phyloP scores from a whole-genome alignment of 2,329 filamentous ascomycete genomes.

The Fusarium sp. region DNA sequence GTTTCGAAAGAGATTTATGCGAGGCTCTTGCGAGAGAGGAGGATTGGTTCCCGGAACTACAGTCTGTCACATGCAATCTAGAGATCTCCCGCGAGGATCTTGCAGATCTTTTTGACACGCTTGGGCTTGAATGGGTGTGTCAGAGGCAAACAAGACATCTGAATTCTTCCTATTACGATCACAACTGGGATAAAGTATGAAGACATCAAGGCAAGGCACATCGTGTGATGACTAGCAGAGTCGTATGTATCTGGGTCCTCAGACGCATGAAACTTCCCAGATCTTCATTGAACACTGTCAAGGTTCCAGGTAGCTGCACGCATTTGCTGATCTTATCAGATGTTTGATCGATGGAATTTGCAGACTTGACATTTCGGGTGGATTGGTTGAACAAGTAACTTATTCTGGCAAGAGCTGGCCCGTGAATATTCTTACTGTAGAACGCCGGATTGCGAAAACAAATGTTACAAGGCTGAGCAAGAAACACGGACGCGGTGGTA shows the following conservation, averaged over 20 bases:
- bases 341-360: no score
- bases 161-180: neutral
- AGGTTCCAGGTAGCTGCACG: no score
- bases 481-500: no score
- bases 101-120: neutral
- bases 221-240: neutral
- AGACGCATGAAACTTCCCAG: neutral
- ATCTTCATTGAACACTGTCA: rapidly evolving
- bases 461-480: no score
- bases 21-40: neutral
- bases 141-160: rapidly evolving
- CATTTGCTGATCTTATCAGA: no score
- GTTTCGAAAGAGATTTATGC: no score
- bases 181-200: rapidly evolving
- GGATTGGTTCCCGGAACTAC: neutral
- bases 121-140: neutral
- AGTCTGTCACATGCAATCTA: neutral
- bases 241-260: no score
- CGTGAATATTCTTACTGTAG: no score
- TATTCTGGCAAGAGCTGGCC: no score
- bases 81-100: neutral
- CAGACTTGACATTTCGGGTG: no score
- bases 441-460: no score
- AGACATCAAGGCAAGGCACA: neutral
- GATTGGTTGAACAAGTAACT: no score